These are phyloP conservation scores for Penicillium soppii DNA, from an alignment of 495 filamentous ascomycete species.

Conservation along the genomic window DNA sequence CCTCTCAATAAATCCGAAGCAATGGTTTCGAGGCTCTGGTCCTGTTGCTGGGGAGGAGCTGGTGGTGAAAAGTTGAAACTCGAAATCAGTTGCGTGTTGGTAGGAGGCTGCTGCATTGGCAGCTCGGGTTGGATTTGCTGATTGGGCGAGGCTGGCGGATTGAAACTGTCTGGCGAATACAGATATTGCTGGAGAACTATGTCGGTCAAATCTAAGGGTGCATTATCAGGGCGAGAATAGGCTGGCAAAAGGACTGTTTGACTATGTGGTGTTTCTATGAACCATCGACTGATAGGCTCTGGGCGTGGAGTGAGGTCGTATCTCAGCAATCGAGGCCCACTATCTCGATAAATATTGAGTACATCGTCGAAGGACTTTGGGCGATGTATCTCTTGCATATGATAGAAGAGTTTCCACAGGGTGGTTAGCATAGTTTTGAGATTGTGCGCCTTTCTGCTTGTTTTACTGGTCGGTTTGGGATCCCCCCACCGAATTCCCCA, in stretches of 20 bases:
- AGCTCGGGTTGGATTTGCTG: too few relatives aligned
- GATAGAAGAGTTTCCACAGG: conserved; percentile 31
- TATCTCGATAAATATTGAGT: conserved; percentile 26
- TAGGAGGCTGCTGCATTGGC: too few relatives aligned
- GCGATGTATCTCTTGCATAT: conserved; percentile 19
- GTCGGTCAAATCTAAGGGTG: conserved; percentile 14
- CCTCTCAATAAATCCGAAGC: too few relatives aligned
- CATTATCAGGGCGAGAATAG: conserved; percentile 15
- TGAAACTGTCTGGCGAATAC: conserved; percentile 4
- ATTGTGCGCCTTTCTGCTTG: neutral
- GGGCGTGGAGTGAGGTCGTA: conserved; percentile 12
- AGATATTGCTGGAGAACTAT: conserved; percentile 17
- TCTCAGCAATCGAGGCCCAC: conserved; percentile 36
- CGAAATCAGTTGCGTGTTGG: too few relatives aligned
- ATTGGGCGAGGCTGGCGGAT: neutral
- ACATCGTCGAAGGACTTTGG: conserved; percentile 17
- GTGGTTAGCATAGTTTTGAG: neutral
- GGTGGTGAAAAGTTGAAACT: too few relatives aligned
- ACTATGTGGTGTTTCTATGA: conserved; percentile 8
- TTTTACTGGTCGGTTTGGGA: neutral
- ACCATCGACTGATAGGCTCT: conserved; percentile 29
- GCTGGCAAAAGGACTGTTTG: neutral
- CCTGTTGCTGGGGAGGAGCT: too few relatives aligned
- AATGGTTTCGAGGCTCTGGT: too few relatives aligned
- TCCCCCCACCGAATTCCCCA: conserved; percentile 31